Evolutionary conservation across 1,284 basidiomycete genomes (phyloP), one percentile per base, ranked within the genome.

Genomic region (Fomitopsis palustris): DNA sequence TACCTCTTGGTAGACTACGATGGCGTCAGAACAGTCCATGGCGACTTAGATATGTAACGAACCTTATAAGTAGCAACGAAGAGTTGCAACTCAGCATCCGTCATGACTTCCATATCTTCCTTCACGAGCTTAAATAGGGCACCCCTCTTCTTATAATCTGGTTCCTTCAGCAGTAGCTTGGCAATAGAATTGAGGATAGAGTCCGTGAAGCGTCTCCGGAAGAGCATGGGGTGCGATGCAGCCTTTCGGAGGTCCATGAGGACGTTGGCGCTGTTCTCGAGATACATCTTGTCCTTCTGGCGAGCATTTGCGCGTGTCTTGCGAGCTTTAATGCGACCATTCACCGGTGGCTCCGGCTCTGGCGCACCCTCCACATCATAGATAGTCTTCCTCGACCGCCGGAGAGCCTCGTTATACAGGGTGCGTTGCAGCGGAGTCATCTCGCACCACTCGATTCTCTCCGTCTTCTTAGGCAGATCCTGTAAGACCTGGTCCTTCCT

Each of bases 171-270:
- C 59, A 97, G 83, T 53, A 90, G 85, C 67, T 85, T 90, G 1
- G 96, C 87, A 65, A 99, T 86, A 1, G 83, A 78, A 23, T 82
- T 81, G 64, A 99, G 77, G 54, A 80, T 86, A 35, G 87, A 81
- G 67, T 96, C 90, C 35, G 88, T 89, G 72, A 93, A 99, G 7
- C 84, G 80, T 21, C 84, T 85, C 21, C 97, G 84, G 80, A 99
- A 98, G 4, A 99, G 81, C 85, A 99, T 90, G 3, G 97, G 96
- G 75, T 99, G 97, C 49, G 90, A 92, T 0, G 96, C 92, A 2
- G 96, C 96, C 75, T 99, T 98, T 43, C 95, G 85, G 33, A 98
- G 80, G 69, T 96, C 95, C 95, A 98, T 98, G 51, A 98, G 80
- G 47, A 98, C 94, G 72, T 98, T 94, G 2, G 90, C 83, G 61